phyloP scores from a whole-genome alignment of 495 filamentous ascomycete genomes.

The Penicillium egyptiacum region DNA sequence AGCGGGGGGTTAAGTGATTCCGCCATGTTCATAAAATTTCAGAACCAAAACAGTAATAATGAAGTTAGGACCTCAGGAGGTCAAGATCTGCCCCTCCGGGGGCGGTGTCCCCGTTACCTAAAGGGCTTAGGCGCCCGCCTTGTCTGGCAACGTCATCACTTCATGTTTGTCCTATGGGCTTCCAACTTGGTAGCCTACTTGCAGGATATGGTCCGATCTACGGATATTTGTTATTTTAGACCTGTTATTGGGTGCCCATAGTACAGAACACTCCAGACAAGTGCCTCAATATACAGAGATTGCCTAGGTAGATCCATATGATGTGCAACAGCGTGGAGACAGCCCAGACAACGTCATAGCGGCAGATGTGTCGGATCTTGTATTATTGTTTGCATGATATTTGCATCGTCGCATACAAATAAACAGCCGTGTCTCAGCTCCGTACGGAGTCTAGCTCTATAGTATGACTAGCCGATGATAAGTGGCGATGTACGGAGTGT shows the following conservation, averaged over 20 bases:
- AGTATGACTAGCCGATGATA: background rate
- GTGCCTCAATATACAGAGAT: background rate
- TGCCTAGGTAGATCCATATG: background rate
- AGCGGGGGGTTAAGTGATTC: conserved; percentile 57
- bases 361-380: background rate
- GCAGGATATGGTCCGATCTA: background rate
- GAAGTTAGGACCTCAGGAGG: background rate
- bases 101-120: conserved; percentile 9
- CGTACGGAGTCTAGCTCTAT: too few relatives aligned
- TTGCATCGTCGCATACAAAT: background rate
- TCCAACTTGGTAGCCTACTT: background rate
- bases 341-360: background rate
- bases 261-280: background rate
- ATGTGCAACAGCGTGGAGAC: background rate
- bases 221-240: background rate
- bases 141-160: conserved; percentile 4
- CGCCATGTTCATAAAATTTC: conserved; percentile 34
- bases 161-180: background rate
- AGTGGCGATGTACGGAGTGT: background rate
- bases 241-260: background rate
- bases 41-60: conserved; percentile 1
- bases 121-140: background rate
- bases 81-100: conserved; percentile 10
- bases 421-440: background rate
- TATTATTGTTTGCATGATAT: background rate